Base-by-base conservation (phyloP, 306 rosid genomes). In the Sophora flavescens region DNA sequence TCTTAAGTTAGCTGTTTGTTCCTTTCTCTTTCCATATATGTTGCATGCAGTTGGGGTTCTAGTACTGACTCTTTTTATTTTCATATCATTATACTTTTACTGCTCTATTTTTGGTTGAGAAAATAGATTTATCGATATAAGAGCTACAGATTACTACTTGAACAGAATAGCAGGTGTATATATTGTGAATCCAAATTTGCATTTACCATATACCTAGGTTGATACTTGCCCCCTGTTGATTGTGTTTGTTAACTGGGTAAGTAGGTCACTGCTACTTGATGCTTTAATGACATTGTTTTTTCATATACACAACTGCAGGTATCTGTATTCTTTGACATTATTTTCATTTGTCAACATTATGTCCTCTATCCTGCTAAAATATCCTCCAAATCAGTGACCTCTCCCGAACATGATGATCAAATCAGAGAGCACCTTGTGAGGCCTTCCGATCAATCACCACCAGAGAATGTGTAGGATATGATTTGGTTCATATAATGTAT, bases 301-400 rank as follows among this genome's bases (percentile, higher is more conserved):
- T 70, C 28, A 54, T 54, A 70, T 26, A 45, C 79, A 77, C 17
- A 36, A 41, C 78, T 87, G 88, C 98, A 93, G 97, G 84, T 90
- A 48, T 84, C 94, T 36, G 84, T 94, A 77, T 80, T 83, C 81
- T 94, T 90, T 78, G 97, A 94, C 86, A 79, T 91, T 56, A 14
- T 84, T 16, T 84, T 84, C 87, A 84, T 84, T 4, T 36, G 66
- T 76, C 87, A 84, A 84, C 87, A 84, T 62, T 84, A 80, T 67
- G 26, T 80, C 32, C 63, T 84, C 13, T 84, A 84, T 73, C 67
- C 56, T 61, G 59, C 60, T 44, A 67, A 61, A 9, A 80, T 28
- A 14, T 22, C 53, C 70, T 33, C 66, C 38, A 75, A 84, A 65
- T 26, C n/a, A 50, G 80, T 12, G 22, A 12, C 48, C 36, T 16